Conservation (phyloP, 768 basidiomycete genomes). For the Rhodotorula taiwanensis region DNA sequence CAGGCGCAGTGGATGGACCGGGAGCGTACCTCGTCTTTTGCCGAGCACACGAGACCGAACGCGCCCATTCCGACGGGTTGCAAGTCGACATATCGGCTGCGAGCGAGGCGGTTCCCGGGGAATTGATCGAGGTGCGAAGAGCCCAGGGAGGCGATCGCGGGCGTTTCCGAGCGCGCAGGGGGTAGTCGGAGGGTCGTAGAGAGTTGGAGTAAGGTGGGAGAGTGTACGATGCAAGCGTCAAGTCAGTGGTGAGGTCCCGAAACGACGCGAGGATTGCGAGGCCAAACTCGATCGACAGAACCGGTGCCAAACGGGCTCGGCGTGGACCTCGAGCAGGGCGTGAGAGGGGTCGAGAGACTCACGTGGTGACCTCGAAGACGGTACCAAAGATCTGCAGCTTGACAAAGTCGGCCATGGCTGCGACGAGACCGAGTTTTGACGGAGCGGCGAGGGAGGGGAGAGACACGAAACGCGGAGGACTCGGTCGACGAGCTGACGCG, state of each 20-base stretch:
- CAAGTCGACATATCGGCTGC: slow-evolving; percentile 93
- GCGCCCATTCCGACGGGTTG: slow-evolving; percentile 99
- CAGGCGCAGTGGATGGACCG: neutral
- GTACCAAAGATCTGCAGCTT: slow-evolving; percentile 96
- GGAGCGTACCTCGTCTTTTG: slow-evolving; percentile 34
- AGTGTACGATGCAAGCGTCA: neutral
- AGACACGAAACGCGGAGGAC: too few species aligned
- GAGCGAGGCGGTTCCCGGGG: neutral
- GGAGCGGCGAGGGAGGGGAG: neutral
- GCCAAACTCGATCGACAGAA: too few species aligned
- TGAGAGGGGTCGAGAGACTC: neutral
- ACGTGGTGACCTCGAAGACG: slow-evolving; percentile 71
- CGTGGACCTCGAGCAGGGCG: too few species aligned
- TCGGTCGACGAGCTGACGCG: too few species aligned
- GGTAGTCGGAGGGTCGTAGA: too few species aligned
- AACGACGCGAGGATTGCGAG: neutral
- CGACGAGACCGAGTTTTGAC: neutral
- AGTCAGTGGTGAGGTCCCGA: too few species aligned
- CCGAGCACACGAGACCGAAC: slow-evolving; percentile 79
- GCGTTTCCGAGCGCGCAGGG: neutral
- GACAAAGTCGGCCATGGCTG: slow-evolving; percentile 34
- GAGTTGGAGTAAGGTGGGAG: neutral
- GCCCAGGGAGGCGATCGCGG: neutral
- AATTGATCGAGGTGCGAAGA: neutral
- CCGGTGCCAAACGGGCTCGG: too few species aligned